Conservation (phyloP, 73 alveolate genomes). For the Paramecium tetraurelia region DNA sequence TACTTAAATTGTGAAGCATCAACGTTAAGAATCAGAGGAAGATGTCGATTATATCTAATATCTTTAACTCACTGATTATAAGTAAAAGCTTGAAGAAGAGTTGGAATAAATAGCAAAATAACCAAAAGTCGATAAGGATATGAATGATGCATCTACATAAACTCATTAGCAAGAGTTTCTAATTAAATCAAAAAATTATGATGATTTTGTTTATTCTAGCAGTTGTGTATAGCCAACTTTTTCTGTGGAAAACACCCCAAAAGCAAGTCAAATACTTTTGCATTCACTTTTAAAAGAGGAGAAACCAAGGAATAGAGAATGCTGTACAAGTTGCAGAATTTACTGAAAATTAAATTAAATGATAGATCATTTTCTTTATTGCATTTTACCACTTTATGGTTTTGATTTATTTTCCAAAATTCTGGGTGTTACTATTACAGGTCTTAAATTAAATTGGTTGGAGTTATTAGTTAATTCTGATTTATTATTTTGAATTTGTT, state of each 20-base stretch:
- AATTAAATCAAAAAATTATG: neutral
- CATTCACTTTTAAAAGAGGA: neutral
- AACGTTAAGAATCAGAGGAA: neutral
- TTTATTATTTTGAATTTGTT: conserved; percentile 92
- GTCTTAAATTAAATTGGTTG: conserved; percentile 67
- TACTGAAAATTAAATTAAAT: neutral
- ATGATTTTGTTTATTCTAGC: neutral
- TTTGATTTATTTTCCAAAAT: conserved; percentile 16
- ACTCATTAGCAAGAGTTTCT: neutral
- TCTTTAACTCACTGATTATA: neutral
- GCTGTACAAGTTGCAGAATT: conserved; percentile 1
- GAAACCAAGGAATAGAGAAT: neutral
- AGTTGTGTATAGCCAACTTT: neutral
- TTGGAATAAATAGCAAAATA: neutral
- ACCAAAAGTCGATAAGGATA: neutral
- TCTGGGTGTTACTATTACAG: conserved; percentile 26
- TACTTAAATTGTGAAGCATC: neutral
- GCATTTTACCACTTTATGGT: neutral
- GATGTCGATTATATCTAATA: neutral
- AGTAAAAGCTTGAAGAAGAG: neutral
- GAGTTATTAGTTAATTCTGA: conserved; percentile 88
- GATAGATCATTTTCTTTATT: neutral
- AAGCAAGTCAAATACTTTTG: neutral
- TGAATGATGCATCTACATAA: neutral
- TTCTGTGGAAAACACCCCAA: neutral